Percentiles rank a stretch among this genome's conserved stretches.
Evolutionary conservation across 2,329 filamentous ascomycete genomes (phyloP).

Genomic region (Nakataea oryzae): DNA sequence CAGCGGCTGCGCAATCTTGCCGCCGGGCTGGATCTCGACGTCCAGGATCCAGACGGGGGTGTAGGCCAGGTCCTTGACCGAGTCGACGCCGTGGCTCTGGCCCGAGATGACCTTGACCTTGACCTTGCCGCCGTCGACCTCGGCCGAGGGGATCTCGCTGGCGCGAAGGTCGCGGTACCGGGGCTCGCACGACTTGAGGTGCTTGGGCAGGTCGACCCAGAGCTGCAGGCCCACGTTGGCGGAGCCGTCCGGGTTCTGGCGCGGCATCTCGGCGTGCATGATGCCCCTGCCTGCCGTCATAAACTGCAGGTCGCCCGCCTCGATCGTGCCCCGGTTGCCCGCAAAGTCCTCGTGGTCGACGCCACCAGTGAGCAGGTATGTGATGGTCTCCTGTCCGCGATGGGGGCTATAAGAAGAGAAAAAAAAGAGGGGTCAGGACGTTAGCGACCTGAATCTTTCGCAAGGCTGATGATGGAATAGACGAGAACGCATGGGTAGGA

Average conservation of each 20-base stretch:
- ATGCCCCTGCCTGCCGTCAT: constrained; percentile 93
- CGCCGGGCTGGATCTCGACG: constrained; percentile 69
- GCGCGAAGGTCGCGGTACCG: constrained; percentile 80
- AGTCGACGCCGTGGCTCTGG: constrained; percentile 72
- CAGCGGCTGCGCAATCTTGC: constrained; percentile 62
- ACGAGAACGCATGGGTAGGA: neutral
- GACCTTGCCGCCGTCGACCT: constrained; percentile 62
- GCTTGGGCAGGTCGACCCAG: constrained; percentile 82
- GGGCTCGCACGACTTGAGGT: constrained; percentile 81
- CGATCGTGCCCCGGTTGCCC: constrained; percentile 74
- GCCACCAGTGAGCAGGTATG: constrained; percentile 75
- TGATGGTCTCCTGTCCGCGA: constrained; percentile 79
- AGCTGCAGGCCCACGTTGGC: constrained; percentile 83
- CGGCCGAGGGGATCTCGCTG: constrained; percentile 67
- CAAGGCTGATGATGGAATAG: neutral
- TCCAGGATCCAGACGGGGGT: constrained; percentile 97
- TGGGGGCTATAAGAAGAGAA: constrained; percentile 29
- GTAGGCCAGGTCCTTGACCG: constrained; percentile 77
- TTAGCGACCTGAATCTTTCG: constrained; percentile 1
- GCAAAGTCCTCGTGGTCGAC: constrained; percentile 91
- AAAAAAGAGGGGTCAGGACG: neutral
- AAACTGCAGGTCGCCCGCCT: constrained; percentile 86
- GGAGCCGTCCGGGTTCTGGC: constrained; percentile 62
- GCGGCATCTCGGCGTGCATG: constrained; percentile 93
- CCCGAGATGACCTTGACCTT: constrained; percentile 86